phyloP scores from a whole-genome alignment of 192 early-diverging fungal genomes.

The Haplosporangium gracile region DNA sequence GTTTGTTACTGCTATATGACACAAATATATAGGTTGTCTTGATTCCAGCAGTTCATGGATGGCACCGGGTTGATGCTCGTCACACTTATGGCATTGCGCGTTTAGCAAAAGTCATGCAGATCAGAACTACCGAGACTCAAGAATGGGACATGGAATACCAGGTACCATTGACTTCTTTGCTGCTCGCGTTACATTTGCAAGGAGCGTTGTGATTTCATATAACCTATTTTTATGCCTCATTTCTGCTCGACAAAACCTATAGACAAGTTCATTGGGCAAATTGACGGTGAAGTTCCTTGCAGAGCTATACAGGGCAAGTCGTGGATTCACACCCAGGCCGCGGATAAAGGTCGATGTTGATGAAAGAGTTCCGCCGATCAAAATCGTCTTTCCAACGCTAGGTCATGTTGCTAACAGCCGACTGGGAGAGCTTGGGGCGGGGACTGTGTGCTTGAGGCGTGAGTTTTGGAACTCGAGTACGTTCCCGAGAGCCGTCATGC shows the following conservation, averaged over 20 bases:
- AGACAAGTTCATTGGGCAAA: slow-evolving; percentile 65
- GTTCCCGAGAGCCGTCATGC: slow-evolving; percentile 34
- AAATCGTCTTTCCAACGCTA: slow-evolving; percentile 60
- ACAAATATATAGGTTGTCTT: slow-evolving; percentile 52
- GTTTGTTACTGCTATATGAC: not conserved
- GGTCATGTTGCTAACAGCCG: slow-evolving; percentile 51
- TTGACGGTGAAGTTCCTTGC: slow-evolving; percentile 49
- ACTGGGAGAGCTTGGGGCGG: slow-evolving; percentile 43
- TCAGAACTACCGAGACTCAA: slow-evolving; percentile 19
- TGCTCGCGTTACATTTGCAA: too few relatives aligned
- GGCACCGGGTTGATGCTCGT: slow-evolving; percentile 38
- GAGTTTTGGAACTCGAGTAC: slow-evolving; percentile 21
- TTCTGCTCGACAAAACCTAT: not conserved
- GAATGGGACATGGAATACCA: slow-evolving; percentile 58
- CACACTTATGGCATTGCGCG: slow-evolving; percentile 65
- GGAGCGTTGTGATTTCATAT: not conserved
- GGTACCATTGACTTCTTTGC: slow-evolving; percentile 28
- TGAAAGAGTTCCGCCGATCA: slow-evolving; percentile 36
- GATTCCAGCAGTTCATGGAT: slow-evolving; percentile 66
- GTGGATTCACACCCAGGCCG: slow-evolving; percentile 36
- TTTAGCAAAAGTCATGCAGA: slow-evolving; percentile 55
- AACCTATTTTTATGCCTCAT: not conserved
- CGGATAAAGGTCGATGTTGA: slow-evolving; percentile 12
- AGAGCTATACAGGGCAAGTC: slow-evolving; percentile 59
- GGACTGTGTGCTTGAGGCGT: slow-evolving; percentile 25